These are phyloP conservation scores for Penicillium arizonense DNA, from an alignment of 495 filamentous ascomycete genomes.

Conservation along the genomic window DNA sequence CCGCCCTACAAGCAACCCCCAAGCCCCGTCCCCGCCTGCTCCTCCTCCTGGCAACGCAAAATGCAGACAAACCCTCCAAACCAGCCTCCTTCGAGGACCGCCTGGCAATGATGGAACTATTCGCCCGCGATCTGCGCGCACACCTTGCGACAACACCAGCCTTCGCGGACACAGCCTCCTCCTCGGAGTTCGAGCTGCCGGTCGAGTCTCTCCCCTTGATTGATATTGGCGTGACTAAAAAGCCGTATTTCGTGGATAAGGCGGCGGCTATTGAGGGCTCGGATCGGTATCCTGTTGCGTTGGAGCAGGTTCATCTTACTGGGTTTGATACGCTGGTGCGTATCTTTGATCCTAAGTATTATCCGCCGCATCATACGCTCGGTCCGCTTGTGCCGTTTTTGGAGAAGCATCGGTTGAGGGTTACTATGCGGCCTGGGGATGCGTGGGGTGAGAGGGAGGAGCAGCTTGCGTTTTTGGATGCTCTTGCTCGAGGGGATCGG, in stretches of 20 bases:
- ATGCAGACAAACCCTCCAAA: slow-evolving; percentile 89
- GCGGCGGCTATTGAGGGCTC: slow-evolving; percentile 60
- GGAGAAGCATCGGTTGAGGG: slow-evolving; percentile 62
- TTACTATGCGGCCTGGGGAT: slow-evolving; percentile 68
- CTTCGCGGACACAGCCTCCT: neutral
- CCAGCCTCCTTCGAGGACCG: slow-evolving; percentile 81
- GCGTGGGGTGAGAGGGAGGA: slow-evolving; percentile 61
- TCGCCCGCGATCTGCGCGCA: slow-evolving; percentile 62
- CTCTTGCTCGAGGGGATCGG: slow-evolving; percentile 47
- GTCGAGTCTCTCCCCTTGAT: slow-evolving; percentile 39
- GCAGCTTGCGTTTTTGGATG: slow-evolving; percentile 58
- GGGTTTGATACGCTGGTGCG: slow-evolving; percentile 88
- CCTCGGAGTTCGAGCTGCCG: slow-evolving; percentile 3
- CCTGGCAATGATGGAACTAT: slow-evolving; percentile 81
- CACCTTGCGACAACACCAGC: slow-evolving; percentile 21
- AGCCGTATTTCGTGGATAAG: slow-evolving; percentile 86
- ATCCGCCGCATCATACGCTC: slow-evolving; percentile 55
- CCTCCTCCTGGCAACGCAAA: slow-evolving; percentile 82
- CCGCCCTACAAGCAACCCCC: slow-evolving; percentile 53
- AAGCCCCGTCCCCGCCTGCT: slow-evolving; percentile 56
- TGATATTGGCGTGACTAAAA: slow-evolving; percentile 79
- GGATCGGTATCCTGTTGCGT: slow-evolving; percentile 43
- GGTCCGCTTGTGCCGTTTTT: slow-evolving; percentile 67
- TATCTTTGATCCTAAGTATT: slow-evolving; percentile 83
- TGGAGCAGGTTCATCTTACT: slow-evolving; percentile 73